Evolutionary conservation across 2,329 filamentous ascomycete genomes (phyloP).

Genomic region (Penicillium sp.): DNA sequence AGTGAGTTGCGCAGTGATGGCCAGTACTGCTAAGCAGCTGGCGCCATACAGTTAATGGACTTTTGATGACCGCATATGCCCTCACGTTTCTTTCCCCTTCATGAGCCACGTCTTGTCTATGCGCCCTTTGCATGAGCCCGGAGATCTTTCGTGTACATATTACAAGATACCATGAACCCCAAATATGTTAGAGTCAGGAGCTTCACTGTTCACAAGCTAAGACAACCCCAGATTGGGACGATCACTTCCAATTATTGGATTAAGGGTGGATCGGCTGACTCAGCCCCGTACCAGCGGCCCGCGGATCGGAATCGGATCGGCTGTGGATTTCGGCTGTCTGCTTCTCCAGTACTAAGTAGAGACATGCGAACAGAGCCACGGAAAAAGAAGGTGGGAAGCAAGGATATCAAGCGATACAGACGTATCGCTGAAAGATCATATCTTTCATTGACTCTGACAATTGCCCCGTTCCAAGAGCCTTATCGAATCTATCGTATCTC

Average conservation of each 20-base stretch:
- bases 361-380: neutral
- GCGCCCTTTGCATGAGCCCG: conserved; percentile 22
- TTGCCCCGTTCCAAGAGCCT: too few species aligned
- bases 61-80: too few species aligned
- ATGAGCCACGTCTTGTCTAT: conserved; percentile 8
- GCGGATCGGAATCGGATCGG: conserved; percentile 28
- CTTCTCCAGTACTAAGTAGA: neutral
- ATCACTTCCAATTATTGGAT: too few species aligned
- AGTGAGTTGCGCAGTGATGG: conserved; percentile 1
- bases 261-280: too few species aligned
- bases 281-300: conserved; percentile 11
- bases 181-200: too few species aligned
- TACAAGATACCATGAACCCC: conserved; percentile 24
- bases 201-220: too few species aligned
- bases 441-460: too few species aligned
- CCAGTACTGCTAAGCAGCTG: too few species aligned
- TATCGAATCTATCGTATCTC: too few species aligned
- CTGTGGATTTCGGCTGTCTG: conserved; percentile 15
- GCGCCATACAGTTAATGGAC: too few species aligned
- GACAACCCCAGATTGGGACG: too few species aligned
- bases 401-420: neutral
- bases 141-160: conserved; percentile 23
- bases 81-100: conserved; percentile 4
- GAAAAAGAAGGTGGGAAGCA: neutral
- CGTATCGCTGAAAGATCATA: too few species aligned